A percentile compares a stretch with the other conserved stretches of the same genome.
Conservation (phyloP, 2,329 filamentous ascomycete species). For the Nigrospora osmanthi region DNA sequence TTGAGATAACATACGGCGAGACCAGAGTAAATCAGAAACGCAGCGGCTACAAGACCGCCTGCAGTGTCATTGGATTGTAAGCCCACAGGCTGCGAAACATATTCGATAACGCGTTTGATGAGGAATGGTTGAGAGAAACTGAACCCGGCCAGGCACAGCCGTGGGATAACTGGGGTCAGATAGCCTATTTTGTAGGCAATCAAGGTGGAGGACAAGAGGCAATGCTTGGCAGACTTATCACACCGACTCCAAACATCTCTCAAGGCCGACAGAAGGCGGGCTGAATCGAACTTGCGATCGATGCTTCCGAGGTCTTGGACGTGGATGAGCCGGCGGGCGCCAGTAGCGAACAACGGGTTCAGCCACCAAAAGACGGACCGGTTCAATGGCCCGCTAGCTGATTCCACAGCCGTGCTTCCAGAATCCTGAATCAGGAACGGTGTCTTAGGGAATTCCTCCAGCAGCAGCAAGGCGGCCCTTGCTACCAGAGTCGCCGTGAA, state of each 20-base stretch:
- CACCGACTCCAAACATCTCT: slow-evolving; percentile 14
- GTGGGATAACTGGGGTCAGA: slow-evolving; percentile 23
- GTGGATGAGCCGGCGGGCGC: slow-evolving; percentile 13
- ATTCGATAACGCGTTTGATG: slow-evolving; percentile 24
- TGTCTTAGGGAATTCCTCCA: slow-evolving; percentile 24
- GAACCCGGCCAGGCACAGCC: slow-evolving; percentile 30
- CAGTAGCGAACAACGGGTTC: slow-evolving; percentile 19
- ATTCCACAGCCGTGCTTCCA: slow-evolving; percentile 19
- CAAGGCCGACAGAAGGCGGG: slow-evolving; percentile 8
- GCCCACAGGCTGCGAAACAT: slow-evolving; percentile 16
- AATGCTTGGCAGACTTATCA: slow-evolving; percentile 13
- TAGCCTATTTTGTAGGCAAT: slow-evolving; percentile 20
- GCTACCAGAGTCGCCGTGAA: slow-evolving; percentile 15
- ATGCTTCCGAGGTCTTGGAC: slow-evolving; percentile 17
- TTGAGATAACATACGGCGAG: slow-evolving; percentile 23
- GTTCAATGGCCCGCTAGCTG: slow-evolving; percentile 22
- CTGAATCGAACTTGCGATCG: slow-evolving; percentile 18
- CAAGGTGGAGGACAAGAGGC: slow-evolving; percentile 17
- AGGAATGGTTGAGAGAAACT: slow-evolving; percentile 37
- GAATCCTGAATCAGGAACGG: slow-evolving; percentile 9
- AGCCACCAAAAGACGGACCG: slow-evolving; percentile 29
- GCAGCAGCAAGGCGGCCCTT: slow-evolving; percentile 18
- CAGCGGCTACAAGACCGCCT: slow-evolving; percentile 32
- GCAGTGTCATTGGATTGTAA: slow-evolving; percentile 14
- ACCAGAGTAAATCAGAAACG: slow-evolving; percentile 30